These are phyloP conservation scores for Aegle marmelos DNA, from an alignment of 345 rosid species.

Conservation along the genomic window DNA sequence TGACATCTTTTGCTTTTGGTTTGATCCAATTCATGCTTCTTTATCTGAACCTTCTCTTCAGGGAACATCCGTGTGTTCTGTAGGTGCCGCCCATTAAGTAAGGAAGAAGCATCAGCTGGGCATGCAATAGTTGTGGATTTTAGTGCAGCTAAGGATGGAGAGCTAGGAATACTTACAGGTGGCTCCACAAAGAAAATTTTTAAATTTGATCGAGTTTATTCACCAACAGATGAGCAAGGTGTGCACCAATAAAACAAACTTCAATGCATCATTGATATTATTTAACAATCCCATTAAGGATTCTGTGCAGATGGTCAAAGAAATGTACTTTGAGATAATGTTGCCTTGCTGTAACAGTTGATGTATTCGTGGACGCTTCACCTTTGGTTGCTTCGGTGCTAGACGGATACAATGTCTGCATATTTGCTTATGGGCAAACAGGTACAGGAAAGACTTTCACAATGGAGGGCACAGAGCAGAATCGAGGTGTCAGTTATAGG, in stretches of 20 bases:
- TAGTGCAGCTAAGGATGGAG: constrained; percentile 48
- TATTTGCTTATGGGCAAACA: constrained; percentile 58
- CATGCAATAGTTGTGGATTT: constrained; percentile 37
- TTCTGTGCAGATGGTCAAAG: not conserved
- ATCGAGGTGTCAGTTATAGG: constrained; percentile 52
- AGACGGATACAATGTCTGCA: constrained; percentile 56
- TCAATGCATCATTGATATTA: not conserved
- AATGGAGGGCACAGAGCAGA: constrained; percentile 48
- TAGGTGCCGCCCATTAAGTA: constrained; percentile 45
- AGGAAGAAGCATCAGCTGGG: constrained; percentile 34
- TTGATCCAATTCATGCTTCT: constrained; percentile 6
- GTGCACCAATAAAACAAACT: not conserved
- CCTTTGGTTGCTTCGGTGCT: constrained; percentile 47
- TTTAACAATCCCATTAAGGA: not conserved
- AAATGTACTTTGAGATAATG: not conserved
- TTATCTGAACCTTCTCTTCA: constrained; percentile 15
- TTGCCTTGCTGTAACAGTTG: constrained; percentile 28
- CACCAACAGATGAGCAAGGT: constrained; percentile 51
- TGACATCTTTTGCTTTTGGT: not conserved
- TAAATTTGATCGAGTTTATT: constrained; percentile 46
- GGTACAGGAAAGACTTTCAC: constrained; percentile 58
- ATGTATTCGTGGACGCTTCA: constrained; percentile 41
- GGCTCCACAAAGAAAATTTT: constrained; percentile 32
- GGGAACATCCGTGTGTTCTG: constrained; percentile 54
- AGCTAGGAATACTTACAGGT: constrained; percentile 36